Evolutionary conservation across 2,329 filamentous ascomycete species (phyloP), one percentile per base, ranked within the genome.

Genomic region (Colletotrichum tofieldiae): DNA sequence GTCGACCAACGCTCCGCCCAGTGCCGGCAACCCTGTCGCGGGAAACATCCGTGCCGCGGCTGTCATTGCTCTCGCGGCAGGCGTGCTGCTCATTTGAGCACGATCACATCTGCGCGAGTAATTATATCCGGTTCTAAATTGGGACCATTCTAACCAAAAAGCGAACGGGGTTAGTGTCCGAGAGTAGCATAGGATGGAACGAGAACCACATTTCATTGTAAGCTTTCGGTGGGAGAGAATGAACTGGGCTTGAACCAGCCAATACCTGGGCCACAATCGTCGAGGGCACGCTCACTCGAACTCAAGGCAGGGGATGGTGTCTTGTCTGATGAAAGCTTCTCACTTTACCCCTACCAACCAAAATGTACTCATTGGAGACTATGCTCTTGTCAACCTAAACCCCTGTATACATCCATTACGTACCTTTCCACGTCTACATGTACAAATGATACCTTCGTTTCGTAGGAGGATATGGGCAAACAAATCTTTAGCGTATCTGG

Each of bases 1-100:
- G 16, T 47, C 71, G n/a, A 56, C 60, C 5, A 45, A 32, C 26
- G 47, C 39, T 6, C 56, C 67, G n/a, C 56, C 54, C 9, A 72
- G 58, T 39, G 55, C 54, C n/a, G 69, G 65, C n/a, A 59, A 47
- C 18, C 32, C 37, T 8, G 12, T 65, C 8, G 37, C 43, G 12
- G 37, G 47, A 11, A 60, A 55, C 16, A 39, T 69, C 7, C 59
- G 37, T 26, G 45, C 37, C 23, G 69, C 69, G 16, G 69, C 65
- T 35, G 59, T 64, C 26, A 64, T 69, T 49, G 69, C 65, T 16
- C 55, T 72, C 39, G 59, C 65, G 39, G 65, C 69, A 6, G 65
- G 54, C 23, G 16, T 69, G 29, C 16, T 69, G 29, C 51, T 72
- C 1, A n/a, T 69, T 16, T 72, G 9, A 56, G 7, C 7, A 20